Evolutionary conservation across 768 basidiomycete genomes (phyloP).

Genomic region (Mycena alexandri): DNA sequence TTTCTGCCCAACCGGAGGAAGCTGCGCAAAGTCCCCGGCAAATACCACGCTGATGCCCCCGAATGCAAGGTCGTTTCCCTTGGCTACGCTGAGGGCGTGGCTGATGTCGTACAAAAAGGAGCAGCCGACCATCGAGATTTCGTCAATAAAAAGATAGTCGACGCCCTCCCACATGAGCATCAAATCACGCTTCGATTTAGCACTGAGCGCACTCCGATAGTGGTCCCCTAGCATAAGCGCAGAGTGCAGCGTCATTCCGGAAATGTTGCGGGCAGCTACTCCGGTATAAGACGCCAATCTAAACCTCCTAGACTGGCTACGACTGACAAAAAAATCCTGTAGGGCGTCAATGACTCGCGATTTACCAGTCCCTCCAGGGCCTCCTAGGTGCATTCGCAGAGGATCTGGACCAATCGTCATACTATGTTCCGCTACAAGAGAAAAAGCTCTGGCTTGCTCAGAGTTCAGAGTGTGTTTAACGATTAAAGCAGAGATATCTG

Average conservation of each 20-base stretch:
- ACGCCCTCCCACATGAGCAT: slow-evolving; percentile 54
- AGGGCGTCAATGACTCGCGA: slow-evolving; percentile 42
- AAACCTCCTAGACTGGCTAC: slow-evolving; percentile 44
- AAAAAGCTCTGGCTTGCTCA: too few relatives aligned
- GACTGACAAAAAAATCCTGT: slow-evolving; percentile 36
- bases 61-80: too few relatives aligned
- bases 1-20: too few relatives aligned
- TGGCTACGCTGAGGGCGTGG: too few relatives aligned
- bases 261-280: too few relatives aligned
- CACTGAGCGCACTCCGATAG: not conserved
- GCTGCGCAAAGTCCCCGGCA: too few relatives aligned
- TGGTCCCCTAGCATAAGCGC: slow-evolving; percentile 37
- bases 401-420: slow-evolving; percentile 10
- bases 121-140: slow-evolving; percentile 54
- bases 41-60: too few relatives aligned
- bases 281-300: slow-evolving; percentile 43
- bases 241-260: slow-evolving; percentile 52
- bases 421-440: not conserved
- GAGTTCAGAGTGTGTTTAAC: too few relatives aligned
- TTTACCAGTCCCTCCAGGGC: slow-evolving; percentile 48
- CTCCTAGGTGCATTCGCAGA: slow-evolving; percentile 43
- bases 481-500: too few relatives aligned
- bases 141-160: slow-evolving; percentile 55
- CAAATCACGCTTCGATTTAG: slow-evolving; percentile 28
- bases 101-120: too few relatives aligned